These are phyloP conservation scores for Sporothrix brasiliensis DNA, from an alignment of 2,329 filamentous ascomycete species.

Conservation along the genomic window DNA sequence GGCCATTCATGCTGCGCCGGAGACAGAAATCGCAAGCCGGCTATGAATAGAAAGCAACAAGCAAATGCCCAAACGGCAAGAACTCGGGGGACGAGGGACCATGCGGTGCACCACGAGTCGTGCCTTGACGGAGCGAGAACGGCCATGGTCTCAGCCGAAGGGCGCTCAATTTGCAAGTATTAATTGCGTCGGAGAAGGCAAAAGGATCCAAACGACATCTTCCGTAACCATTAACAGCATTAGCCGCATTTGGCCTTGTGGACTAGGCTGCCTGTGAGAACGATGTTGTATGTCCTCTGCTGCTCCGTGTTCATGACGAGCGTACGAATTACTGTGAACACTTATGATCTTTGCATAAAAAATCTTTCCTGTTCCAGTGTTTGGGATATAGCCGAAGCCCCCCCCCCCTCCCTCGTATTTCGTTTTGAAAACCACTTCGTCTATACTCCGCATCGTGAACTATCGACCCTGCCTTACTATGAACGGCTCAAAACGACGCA, in stretches of 20 bases:
- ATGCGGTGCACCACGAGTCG: neutral
- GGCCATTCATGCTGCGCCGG: neutral
- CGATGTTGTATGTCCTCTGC: too few relatives aligned
- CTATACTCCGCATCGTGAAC: neutral
- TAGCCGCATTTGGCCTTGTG: neutral
- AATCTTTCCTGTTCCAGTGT: neutral
- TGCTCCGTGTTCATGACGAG: neutral
- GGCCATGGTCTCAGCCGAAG: conserved; percentile 2
- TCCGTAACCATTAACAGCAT: neutral
- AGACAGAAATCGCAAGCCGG: neutral
- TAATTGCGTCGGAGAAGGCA: neutral
- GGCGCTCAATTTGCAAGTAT: conserved; percentile 10
- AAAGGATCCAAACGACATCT: neutral
- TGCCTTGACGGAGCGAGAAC: neutral
- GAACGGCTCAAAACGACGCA: conserved; percentile 7
- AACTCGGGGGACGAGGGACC: conserved; percentile 7
- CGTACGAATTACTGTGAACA: too few relatives aligned
- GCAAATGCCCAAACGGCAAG: conserved; percentile 16
- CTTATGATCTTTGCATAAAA: neutral
- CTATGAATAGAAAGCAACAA: conserved; percentile 20
- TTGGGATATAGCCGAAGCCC: too few relatives aligned
- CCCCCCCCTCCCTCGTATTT: neutral
- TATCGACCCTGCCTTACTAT: neutral
- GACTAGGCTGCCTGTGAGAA: neutral
- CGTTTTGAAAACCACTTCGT: too few relatives aligned